Evolutionary conservation across 495 filamentous ascomycete species (phyloP), one percentile per base, ranked within the genome.

Genomic region (Podospora comata): DNA sequence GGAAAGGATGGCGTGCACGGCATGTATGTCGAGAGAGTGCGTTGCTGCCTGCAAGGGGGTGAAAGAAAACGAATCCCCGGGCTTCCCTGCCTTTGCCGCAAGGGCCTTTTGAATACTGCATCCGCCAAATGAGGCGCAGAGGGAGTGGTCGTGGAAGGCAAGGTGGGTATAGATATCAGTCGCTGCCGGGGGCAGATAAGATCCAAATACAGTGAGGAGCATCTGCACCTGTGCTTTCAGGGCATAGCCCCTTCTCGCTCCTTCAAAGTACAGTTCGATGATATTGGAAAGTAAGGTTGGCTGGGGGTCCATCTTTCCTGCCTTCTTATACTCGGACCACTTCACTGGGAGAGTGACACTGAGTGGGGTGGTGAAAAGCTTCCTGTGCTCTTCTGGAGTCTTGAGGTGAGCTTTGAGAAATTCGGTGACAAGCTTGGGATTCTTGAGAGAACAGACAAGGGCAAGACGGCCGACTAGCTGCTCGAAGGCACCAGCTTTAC

Each of bases 341-440:
- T 60, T 23, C 2, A 27, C 23, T 5, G 67, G 67, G 30, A 68
- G 30, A 9, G 5, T 20, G 18, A 65, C 67, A 0, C 23, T 28
- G 30, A 68, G 27, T 60, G 63, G 4, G 15, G 67, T 58, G 27
- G 1, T 19, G 53, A 68, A 68, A 1, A 68, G 20, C 4, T 32
- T 7, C 23, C 34, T 44, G 1, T 60, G 19, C 7, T 59, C 30
- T 1, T 68, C 62, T 27, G 55, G 19, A 58, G 32, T 20, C 55
- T 60, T 65, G 20, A 67, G 53, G 23, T 67, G 60, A 13, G 60
- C 66, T 11, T 60, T 61, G n/a, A 20, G 27, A 16, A 19, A 56
- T 15, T 62, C 60, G 6, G 39, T 13, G 2, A 48, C 39, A 48
- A 48, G 39, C 13, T 48, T 48, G 39, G 39, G 39, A 48, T 11